Evolutionary conservation across 2,329 filamentous ascomycete genomes (phyloP), one percentile per base, ranked within the genome.

Genomic region (Fusarium sp.): DNA sequence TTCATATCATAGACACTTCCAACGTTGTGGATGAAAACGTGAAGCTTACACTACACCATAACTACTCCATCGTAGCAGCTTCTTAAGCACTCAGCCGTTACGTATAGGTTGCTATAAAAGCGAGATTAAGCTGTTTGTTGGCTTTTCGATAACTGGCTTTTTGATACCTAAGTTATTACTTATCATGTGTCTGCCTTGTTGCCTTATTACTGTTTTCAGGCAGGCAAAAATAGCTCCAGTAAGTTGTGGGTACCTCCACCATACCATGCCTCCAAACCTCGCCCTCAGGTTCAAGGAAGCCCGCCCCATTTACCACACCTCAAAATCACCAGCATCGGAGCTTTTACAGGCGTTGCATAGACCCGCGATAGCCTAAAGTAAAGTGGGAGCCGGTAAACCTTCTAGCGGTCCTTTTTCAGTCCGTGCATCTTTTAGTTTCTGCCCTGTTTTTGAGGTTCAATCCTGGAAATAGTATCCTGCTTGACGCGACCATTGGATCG

Each of bases 161-260:
- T n/a, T n/a, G n/a, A n/a, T n/a, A n/a, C n/a, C n/a, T n/a, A 9
- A 35, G 35, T 23, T 15, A 25, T 42, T 43, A 15, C 27, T 42
- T 17, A 21, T 14, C 11, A 51, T 21, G 3, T 50, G 18, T 76
- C 69, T 70, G 77, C 77, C 74, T 76, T 76, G 70, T 72, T 72
- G 76, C 76, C 76, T 77, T 68, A 73, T 20, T 41, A 18, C 53
- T 46, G 55, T 62, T 74, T 74, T 73, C 69, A 67, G 74, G 76
- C 65, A 74, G 66, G 62, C 43, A 64, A 52, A 58, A 57, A 45
- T 42, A 50, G 41, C 36, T 51, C 48, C 20, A 5, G 11, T 42
- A 57, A 23, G 15, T 40, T 20, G 64, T 65, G 74, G 71, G 72
- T 75, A 74, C 75, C 66, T 70, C 51, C 46, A 56, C 65, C 58